Evolutionary conservation across 768 basidiomycete species (phyloP).

Genomic region (Lentinula aciculospora): DNA sequence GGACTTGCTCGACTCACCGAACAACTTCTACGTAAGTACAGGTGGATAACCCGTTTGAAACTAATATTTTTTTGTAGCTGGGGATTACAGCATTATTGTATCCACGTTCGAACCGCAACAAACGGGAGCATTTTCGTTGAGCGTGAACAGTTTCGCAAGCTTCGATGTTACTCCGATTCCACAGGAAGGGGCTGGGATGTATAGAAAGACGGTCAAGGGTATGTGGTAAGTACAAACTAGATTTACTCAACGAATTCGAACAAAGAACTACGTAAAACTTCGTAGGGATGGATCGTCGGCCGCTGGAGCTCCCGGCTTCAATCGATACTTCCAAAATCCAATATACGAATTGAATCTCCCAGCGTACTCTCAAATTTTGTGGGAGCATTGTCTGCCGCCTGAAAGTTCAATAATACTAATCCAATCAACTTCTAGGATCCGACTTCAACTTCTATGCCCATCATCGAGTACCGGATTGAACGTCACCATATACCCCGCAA

Average conservation of each 20-base stretch:
- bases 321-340: conserved; percentile 65
- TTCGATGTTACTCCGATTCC: conserved; percentile 64
- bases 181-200: conserved; percentile 93
- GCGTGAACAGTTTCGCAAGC: conserved; percentile 53
- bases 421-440: conserved; percentile 42
- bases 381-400: conserved; percentile 11
- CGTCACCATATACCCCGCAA: conserved; percentile 47
- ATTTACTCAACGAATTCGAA: background rate
- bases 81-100: conserved; percentile 77
- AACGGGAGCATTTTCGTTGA: conserved; percentile 59
- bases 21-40: conserved; percentile 48
- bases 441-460: conserved; percentile 53
- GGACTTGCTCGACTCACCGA: conserved; percentile 57
- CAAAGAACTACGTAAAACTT: too few species aligned
- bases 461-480: conserved; percentile 45
- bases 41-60: too few species aligned
- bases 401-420: background rate
- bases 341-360: conserved; percentile 56
- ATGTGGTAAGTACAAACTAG: conserved; percentile 50
- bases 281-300: conserved; percentile 54
- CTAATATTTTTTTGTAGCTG: conserved; percentile 36
- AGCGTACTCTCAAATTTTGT: conserved; percentile 54
- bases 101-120: conserved; percentile 80
- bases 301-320: conserved; percentile 63
- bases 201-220: conserved; percentile 58